Percentiles rank a stretch among this genome's conserved stretches.
Conservation (phyloP, 495 filamentous ascomycete species). For the Podospora australis region DNA sequence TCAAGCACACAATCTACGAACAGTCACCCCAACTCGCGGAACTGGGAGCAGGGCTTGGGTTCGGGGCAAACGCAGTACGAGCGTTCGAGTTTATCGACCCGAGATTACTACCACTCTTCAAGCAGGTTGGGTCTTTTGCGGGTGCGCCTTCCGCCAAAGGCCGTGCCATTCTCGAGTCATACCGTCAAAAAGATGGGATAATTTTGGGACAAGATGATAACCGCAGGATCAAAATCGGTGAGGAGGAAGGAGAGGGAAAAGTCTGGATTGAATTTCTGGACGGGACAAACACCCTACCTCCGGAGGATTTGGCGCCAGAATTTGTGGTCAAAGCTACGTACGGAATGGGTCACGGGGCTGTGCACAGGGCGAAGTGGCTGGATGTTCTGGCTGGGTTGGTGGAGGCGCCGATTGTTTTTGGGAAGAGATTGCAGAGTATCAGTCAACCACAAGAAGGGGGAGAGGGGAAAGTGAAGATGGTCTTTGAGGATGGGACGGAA, state of each 20-base stretch:
- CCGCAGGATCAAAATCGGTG: constrained; percentile 2
- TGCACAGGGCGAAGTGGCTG: constrained; percentile 54
- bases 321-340: constrained; percentile 20
- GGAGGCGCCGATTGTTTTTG: constrained; percentile 42
- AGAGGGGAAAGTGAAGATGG: constrained; percentile 35
- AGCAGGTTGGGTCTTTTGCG: constrained; percentile 14
- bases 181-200: too few relatives aligned
- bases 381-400: constrained; percentile 52
- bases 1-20: constrained; percentile 51
- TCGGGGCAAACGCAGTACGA: constrained; percentile 52
- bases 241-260: neutral
- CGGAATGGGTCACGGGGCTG: constrained; percentile 26
- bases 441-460: constrained; percentile 15
- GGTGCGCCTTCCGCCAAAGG: neutral
- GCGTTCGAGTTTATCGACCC: constrained; percentile 41
- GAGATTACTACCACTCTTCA: constrained; percentile 5
- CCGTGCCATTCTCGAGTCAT: neutral
- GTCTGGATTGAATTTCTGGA: constrained; percentile 20
- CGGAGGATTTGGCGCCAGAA: constrained; percentile 1
- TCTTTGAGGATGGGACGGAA: constrained; percentile 49
- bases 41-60: constrained; percentile 57
- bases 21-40: constrained; percentile 42
- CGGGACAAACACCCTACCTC: constrained; percentile 3
- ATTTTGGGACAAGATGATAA: too few relatives aligned
- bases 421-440: constrained; percentile 34